Evolutionary conservation across 2,329 filamentous ascomycete genomes (phyloP).

Genomic region (Monilinia fructicola): DNA sequence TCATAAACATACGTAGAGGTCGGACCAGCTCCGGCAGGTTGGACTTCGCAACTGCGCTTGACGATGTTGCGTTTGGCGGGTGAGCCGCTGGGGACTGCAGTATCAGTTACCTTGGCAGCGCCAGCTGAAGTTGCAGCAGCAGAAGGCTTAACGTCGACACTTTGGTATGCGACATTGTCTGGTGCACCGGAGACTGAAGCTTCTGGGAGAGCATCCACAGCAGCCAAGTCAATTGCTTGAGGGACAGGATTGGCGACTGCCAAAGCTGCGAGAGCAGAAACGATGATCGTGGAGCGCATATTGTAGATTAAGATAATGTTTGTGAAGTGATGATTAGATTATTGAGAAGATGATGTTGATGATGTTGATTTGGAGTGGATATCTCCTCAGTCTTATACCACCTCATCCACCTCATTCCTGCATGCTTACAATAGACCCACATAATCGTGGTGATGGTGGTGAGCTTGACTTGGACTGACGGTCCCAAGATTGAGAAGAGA

Average conservation of each 20-base stretch:
- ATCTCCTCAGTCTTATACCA: conserved; percentile 12
- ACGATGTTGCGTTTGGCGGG: neutral
- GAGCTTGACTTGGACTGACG: neutral
- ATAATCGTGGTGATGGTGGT: neutral
- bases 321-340: neutral
- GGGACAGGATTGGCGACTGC: conserved; percentile 35
- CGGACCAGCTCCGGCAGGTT: conserved; percentile 13
- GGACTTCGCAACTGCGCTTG: neutral
- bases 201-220: conserved; percentile 40
- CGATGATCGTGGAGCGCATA: conserved; percentile 31
- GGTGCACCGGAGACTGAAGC: conserved; percentile 38
- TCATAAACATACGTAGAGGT: neutral
- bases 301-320: neutral
- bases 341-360: neutral
- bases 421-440: neutral
- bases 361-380: neutral
- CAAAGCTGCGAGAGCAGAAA: conserved; percentile 31
- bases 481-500: neutral
- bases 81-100: neutral
- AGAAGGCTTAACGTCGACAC: neutral
- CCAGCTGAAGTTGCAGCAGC: neutral
- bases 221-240: conserved; percentile 42
- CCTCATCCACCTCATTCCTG: neutral
- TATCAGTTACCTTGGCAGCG: neutral
- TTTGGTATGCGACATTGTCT: conserved; percentile 26